Conservation (phyloP, 768 basidiomycete genomes). For the Serpula lacrymans region DNA sequence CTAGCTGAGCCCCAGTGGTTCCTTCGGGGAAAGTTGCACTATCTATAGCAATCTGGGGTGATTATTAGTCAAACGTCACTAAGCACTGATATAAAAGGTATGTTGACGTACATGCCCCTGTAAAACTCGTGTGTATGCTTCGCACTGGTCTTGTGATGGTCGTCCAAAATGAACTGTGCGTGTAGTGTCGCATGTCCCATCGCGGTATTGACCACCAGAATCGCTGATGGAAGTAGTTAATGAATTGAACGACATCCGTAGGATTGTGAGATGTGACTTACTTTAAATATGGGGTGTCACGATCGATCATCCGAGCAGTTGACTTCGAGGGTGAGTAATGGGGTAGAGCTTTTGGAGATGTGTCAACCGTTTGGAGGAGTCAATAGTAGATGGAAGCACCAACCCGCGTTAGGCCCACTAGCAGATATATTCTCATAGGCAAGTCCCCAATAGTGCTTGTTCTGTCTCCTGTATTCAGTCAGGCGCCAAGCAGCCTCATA, state of each 20-base stretch:
- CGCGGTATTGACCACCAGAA: conserved; percentile 85
- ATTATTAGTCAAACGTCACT: conserved; percentile 14
- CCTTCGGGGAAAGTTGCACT: conserved; percentile 87
- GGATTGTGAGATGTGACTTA: conserved; percentile 31
- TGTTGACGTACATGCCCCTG: conserved; percentile 84
- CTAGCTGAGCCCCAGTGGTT: conserved; percentile 77
- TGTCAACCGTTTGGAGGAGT: conserved; percentile 3
- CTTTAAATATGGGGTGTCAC: conserved; percentile 86
- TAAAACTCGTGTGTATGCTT: conserved; percentile 91
- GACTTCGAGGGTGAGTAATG: conserved; percentile 83
- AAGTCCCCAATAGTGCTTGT: conserved; percentile 76
- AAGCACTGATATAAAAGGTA: conserved; percentile 15
- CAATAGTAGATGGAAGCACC: conserved; percentile 12
- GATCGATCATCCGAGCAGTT: conserved; percentile 69
- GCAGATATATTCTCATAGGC: conserved; percentile 91
- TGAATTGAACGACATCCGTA: conserved; percentile 3
- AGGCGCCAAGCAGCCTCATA: conserved; percentile 88
- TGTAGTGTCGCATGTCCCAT: conserved; percentile 87
- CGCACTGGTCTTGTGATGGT: conserved; percentile 80
- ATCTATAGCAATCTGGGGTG: conserved; percentile 81
- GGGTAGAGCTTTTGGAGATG: conserved; percentile 59
- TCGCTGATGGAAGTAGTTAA: conserved; percentile 51
- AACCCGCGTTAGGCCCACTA: conserved; percentile 81
- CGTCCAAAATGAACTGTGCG: conserved; percentile 84
- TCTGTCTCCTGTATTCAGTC: conserved; percentile 68